Evolutionary conservation across 2,329 filamentous ascomycete species (phyloP), one percentile per base, ranked within the genome.

Genomic region (Colletotrichum truncatum): DNA sequence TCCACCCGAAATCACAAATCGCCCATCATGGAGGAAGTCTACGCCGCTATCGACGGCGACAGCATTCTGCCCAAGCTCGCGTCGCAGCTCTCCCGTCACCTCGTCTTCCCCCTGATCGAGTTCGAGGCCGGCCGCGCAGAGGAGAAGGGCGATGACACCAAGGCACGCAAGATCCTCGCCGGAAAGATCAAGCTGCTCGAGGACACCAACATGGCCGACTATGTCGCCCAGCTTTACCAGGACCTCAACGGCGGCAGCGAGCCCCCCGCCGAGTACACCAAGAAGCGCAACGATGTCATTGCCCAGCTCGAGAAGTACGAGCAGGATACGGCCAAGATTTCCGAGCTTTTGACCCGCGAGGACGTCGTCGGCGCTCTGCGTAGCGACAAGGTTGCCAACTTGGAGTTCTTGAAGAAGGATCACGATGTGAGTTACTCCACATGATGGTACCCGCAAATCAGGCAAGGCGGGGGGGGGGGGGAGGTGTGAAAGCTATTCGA

Each of bases 191-290:
- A 95, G 82, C 89, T 99, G 64, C 89, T 99, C 72, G 95, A 97
- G 84, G 91, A 94, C 79, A 98, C 96, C 75, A 98, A 98, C 86
- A 99, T 99, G 96, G 96, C 92, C 74, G 96, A 99, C 81, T 99
- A 97, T 78, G 93, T 98, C 58, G 94, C 94, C 75, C 92, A 91
- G 75, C 84, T 99, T 71, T 93, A 97, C 85, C 92, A 92, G 78
- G 92, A 98, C 75, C 89, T 99, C 71, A 89, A 98, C 83, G 87
- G 90, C 73, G 88, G 93, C 69, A 86, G 91, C 66, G 87, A 93
- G 68, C 84, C 92, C 58, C 94, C 96, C 53, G 87, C 91, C 69
- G 94, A 98, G 80, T 98, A 94, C 80, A 88, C 89, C 73, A 90
- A 92, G 79, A 97, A 96, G 89, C 88, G 93, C 75, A 92, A 98